Base-by-base conservation (phyloP, 495 filamentous ascomycete species). In the Neurospora sublineolata region DNA sequence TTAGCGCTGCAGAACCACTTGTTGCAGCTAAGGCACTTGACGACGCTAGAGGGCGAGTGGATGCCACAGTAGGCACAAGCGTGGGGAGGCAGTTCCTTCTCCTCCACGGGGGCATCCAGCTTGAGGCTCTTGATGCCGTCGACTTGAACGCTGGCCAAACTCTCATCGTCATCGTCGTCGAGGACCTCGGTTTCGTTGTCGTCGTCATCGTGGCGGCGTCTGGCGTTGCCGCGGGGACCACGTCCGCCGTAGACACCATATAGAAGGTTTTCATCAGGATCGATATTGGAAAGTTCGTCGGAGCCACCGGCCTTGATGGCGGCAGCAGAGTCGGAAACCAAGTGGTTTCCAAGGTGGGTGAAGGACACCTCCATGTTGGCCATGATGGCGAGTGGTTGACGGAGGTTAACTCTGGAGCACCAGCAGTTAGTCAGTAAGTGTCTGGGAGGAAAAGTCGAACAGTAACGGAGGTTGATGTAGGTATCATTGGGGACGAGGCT, bases 31-130 rank as follows among this genome's bases (percentile, higher is more conserved):
- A 99, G 86, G 78, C 95, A 99, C 81, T 97, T 97, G 70, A 98
- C 95, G 69, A 98, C 96, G 74, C 93, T 94, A 78, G 91, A 90
- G 12, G 94, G 89, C 73, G 95, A 96, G 81, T 99, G 95, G 73
- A 99, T 99, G 70, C 95, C 95, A 77, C 95, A 99, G 80, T 99
- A 99, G 89, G 95, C 93, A 93, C 95, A 99, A 72, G 95, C 95
- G 86, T 99, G 94, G 71, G 91, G 84, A 52, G 95, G 95, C 41
- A 98, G 88, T 80, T 97, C 94, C 74, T 94, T 93, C 74, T 97
- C 94, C 77, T 97, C 94, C 77, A 89, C 87, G 12, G 87, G 83
- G 69, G 88, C 86, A 73, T 88, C 84, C 64, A 89, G 80, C 52
- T 84, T 87, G 70, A 93, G 86, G 72, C 86, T 84, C 76, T 91